Conservation (phyloP, 345 rosid species). For the rapeseed (Brassica napus) region DNA sequence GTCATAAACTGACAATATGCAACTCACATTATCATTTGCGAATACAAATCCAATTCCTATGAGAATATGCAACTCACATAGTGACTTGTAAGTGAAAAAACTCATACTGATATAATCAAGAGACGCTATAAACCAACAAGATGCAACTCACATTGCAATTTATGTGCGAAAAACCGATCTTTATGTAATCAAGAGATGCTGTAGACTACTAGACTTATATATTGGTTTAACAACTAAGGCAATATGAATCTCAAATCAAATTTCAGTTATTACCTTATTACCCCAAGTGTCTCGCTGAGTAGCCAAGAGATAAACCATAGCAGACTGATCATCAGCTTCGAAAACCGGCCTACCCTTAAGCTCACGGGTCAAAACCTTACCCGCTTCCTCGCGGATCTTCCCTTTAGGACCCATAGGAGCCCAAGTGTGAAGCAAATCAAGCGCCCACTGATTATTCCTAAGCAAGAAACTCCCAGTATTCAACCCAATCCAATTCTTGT, state of each 20-base stretch:
- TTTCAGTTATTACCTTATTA: slow-evolving; percentile 43
- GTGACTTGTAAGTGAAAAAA: neutral
- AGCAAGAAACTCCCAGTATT: slow-evolving; percentile 75
- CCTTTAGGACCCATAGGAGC: slow-evolving; percentile 81
- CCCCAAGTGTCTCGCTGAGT: slow-evolving; percentile 70
- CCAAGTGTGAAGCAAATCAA: slow-evolving; percentile 73
- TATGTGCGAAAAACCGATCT: neutral
- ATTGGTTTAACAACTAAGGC: too few species aligned
- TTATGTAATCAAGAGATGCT: neutral
- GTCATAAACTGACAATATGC: neutral
- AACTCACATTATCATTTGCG: slow-evolving; percentile 3
- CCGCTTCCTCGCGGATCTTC: slow-evolving; percentile 68
- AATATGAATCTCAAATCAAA: too few species aligned
- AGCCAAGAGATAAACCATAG: slow-evolving; percentile 68
- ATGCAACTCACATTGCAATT: neutral
- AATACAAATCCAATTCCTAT: neutral
- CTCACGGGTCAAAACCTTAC: slow-evolving; percentile 60
- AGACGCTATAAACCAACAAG: too few species aligned
- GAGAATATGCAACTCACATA: neutral
- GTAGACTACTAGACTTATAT: neutral
- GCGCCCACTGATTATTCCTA: slow-evolving; percentile 70
- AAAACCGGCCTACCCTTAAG: slow-evolving; percentile 62
- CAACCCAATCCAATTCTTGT: slow-evolving; percentile 75
- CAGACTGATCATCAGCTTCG: slow-evolving; percentile 81
- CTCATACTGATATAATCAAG: too few species aligned